Base-by-base conservation (phyloP, 148 eudicot species). In the Diospyros kaki region DNA sequence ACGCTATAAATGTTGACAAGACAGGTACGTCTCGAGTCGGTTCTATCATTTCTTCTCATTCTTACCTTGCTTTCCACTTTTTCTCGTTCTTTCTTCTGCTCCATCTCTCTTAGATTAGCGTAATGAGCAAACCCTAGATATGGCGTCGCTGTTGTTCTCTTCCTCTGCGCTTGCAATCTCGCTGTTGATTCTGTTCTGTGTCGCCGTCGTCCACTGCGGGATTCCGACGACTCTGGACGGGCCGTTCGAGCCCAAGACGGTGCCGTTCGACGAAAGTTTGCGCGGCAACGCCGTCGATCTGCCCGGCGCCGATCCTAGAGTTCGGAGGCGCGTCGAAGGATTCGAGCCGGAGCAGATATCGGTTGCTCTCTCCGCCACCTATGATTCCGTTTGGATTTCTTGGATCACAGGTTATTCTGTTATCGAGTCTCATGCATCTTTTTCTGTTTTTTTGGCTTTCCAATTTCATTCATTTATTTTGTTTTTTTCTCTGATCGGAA, bases 311-410 rank as follows among this genome's bases (percentile, higher is more conserved):
- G 98, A 95, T 84, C 84, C 91, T 43, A 83, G 97, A 79, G 89
- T 95, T 75, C 85, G 68, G 52, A 85, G 91, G 55, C 83, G 58
- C 18, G 98, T 82, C 56, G 72, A 79, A 11, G 97, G 94, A 5
- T 89, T 87, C 68, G 72, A 85, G 61, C 98, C 98, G 15, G 98
- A 95, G 74, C 98, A 95, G 78, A 89, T 95, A 68, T 92, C 94
- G 0, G 77, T 95, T 10, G 80, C 98, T 9, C 93, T 95, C 6
- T 95, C 98, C 15, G 55, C 84, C 11, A 76, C 85, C 75, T 80
- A 87, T 76, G 86, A 90, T 79, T 92, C 97, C 11, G 87, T 95
- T 75, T 95, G 96, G 96, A 87, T 95, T 86, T 90, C 98, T 43
- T 95, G 98, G 98, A 83, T 95, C 69, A 95, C 98, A 72, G 98